Base-by-base conservation (phyloP, 73 alveolate species). In the Paramecium pentaurelia region DNA sequence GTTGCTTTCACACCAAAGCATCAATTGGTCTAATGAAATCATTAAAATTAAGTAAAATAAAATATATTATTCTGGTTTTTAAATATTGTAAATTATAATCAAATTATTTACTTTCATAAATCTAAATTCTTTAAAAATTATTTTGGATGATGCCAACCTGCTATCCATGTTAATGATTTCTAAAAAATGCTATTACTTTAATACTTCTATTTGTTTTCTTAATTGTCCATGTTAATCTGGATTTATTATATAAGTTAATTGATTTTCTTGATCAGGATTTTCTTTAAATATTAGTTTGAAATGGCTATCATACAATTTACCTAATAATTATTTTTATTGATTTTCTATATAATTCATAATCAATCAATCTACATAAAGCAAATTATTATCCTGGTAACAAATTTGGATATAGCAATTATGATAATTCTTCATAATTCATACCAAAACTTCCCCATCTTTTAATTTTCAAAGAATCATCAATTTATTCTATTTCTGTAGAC, bases 81-180 rank as follows among this genome's bases (percentile, higher is more conserved):
- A 40, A 8, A 54, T 54, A 54, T 54, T 54, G 8, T 54, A 54
- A 54, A 18, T 18, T 54, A 54, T 18, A 54, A 54, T 54, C 70
- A 54, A 54, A 16, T 54, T 20, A 22, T 54, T 25, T 20, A 1
- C 4, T 22, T 1, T 54, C 20, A 18, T 54, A 0, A 12, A 18
- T 64, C 84, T 64, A 8, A 32, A 28, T 64, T 0, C 27, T 64
- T 64, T 27, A 64, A 12, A 34, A 64, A 64, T 64, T 64, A 12
- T 14, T 64, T 64, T 64, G 84, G 84, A 28, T 64, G 84, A 28
- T 64, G 84, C 84, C 84, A 64, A 32, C 84, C 84, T 28, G 51
- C 45, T 64, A 64, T 12, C 84, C 84, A 64, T 25, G 84, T 22
- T 64, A 64, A 64, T 12, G 84, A 64, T 25, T 64, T 34, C 84